These are phyloP conservation scores for Penicillium sp. DNA, from an alignment of 2,329 filamentous ascomycete genomes.

Conservation along the genomic window DNA sequence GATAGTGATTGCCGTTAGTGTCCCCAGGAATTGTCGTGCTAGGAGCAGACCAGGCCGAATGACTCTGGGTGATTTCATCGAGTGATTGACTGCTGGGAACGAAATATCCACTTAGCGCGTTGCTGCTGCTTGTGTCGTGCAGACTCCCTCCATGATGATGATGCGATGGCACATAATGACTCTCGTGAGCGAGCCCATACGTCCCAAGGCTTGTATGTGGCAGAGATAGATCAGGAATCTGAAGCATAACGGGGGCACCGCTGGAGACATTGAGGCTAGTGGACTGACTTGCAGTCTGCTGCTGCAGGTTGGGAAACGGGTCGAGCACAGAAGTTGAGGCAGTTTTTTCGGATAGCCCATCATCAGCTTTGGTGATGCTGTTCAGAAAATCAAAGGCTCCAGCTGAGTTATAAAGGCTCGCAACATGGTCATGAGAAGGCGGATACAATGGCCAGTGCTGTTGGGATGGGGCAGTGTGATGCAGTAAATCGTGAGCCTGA, in stretches of 20 bases:
- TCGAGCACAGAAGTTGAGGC: constrained; percentile 43
- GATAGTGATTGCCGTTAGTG: constrained; percentile 36
- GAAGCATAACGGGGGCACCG: constrained; percentile 39
- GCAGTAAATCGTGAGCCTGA: constrained; percentile 39
- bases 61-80: constrained; percentile 40
- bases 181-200: constrained; percentile 39
- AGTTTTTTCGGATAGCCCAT: constrained; percentile 39
- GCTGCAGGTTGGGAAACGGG: constrained; percentile 37
- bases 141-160: constrained; percentile 35
- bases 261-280: constrained; percentile 34
- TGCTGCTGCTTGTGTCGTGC: constrained; percentile 40
- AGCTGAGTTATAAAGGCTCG: constrained; percentile 39
- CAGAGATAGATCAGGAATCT: constrained; percentile 41
- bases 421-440: constrained; percentile 40
- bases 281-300: constrained; percentile 38
- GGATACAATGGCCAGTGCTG: constrained; percentile 43
- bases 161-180: constrained; percentile 38
- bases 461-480: constrained; percentile 35
- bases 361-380: constrained; percentile 41
- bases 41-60: constrained; percentile 38
- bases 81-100: constrained; percentile 36
- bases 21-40: constrained; percentile 37
- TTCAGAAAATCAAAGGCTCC: constrained; percentile 41
- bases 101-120: constrained; percentile 39
- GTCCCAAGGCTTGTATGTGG: constrained; percentile 35